Base-by-base conservation (phyloP, 331 rosid species). In the Malus hybrid region DNA sequence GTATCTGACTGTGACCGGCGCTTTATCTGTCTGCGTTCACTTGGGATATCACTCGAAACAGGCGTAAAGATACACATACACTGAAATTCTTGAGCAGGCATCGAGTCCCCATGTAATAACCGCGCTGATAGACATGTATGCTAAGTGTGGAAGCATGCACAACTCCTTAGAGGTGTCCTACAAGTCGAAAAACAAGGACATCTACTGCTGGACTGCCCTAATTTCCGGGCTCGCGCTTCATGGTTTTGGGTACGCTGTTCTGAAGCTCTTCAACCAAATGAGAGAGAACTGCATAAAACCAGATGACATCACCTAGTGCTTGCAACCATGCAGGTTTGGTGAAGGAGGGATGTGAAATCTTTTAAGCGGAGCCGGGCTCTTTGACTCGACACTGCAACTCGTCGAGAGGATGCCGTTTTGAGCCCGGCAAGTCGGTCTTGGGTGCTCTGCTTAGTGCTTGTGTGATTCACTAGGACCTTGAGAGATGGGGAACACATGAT, bases 391-490 rank as follows among this genome's bases (percentile, higher is more conserved):
- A 2, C 27, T 78, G 63, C 63, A 16, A 14, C 63, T 82, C 5
- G 66, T 82, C 8, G 70, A 73, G n/a, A 31, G 59, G 3, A 82
- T 82, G 85, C 52, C 80, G 5, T 64, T 69, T 31, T 65, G 76
- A 82, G 32, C 77, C 80, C 2, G 74, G 82, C 13, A 70, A 73
- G 61, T 73, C 82, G 5, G 33, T 74, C 33, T 63, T 82, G 70
- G 85, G 82, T 29, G 77, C 80, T 44, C 46, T 82, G 80, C 85
- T 82, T 11, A 69, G 82, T 18, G 82, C 85, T 29, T 77, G 82
- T 62, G 85, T 82, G 34, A 74, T 32, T 44, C 76, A 78, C 64
- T 42, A 50, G 67, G 85, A 82, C 73, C 69, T 62, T 24, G 46
- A 62, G 79, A 33, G 82, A 82, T 42, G 85, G 82, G 10, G 85